Evolutionary conservation across 2,329 filamentous ascomycete species (phyloP), one percentile per base, ranked within the genome.

Genomic region (Cladosporium sp.): DNA sequence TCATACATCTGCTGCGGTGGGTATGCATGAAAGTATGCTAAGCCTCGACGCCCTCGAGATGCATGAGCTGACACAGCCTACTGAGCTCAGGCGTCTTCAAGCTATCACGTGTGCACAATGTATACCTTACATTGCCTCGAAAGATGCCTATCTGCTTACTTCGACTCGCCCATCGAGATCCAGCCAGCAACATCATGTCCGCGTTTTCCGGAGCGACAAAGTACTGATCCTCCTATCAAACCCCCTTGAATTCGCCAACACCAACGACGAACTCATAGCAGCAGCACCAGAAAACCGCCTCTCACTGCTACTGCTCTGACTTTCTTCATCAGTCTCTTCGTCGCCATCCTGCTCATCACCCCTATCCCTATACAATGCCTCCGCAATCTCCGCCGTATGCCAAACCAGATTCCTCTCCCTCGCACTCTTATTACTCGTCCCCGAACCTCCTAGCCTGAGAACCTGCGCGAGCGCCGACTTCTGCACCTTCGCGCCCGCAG

Each of bases 341-440:
- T 47, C 41, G 10, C n/a, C 41, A 2, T 12, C 2, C 10, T 21
- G n/a, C n/a, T 47, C 52, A n/a, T 4, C 44, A 24, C n/a, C 47
- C 7, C 41, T 24, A 7, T 62, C 34, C 32, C 62, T 15, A 63
- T 67, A 69, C 15, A 70, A 60, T 12, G 63, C 34, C 32, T 70
- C 67, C 1, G 68, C 68, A 32, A 70, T 30, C 58, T 65, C 58
- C 18, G 68, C 68, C 18, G 54, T 66, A 41, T 68, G 67, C 67
- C 67, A 70, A 2, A 52, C 59, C 36, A 57, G 12, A 24, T 70
- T 69, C 18, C 68, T 54, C 64, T 69, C 67, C 6, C 52, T 32
- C 12, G 67, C 68, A 8, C 61, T 65, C 54, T 64, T 47, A 1
- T 47, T 21, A 12, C 41, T 65, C 32, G 67, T 65, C 10, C n/a